phyloP scores from a whole-genome alignment of 2,329 filamentous ascomycete genomes.

The Trichoderma breve region DNA sequence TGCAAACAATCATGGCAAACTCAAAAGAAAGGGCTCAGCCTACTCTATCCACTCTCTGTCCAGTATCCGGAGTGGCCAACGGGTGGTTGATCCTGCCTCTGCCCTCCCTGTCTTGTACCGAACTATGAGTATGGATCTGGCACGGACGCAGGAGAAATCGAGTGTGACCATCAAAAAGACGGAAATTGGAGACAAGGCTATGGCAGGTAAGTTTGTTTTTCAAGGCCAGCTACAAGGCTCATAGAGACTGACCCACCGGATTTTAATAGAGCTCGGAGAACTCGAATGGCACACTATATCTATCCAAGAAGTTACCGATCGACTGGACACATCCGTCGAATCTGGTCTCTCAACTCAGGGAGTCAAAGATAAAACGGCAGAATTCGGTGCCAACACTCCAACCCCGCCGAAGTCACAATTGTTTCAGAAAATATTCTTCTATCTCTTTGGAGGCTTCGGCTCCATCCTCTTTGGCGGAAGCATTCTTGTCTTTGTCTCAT shows the following conservation, averaged over 20 bases:
- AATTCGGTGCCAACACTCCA: background rate
- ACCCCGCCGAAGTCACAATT: background rate
- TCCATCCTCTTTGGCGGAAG: background rate
- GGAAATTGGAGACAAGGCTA: background rate
- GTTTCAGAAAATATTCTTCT: background rate
- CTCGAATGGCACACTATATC: background rate
- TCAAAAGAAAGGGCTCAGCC: background rate
- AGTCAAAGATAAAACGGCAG: background rate
- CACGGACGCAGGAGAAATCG: background rate
- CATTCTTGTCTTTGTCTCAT: background rate
- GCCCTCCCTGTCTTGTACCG: background rate
- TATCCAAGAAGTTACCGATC: background rate
- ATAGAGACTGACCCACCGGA: background rate
- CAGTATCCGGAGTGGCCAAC: background rate
- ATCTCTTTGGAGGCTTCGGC: background rate
- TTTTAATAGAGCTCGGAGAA: background rate
- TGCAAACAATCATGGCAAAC: background rate
- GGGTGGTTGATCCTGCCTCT: background rate
- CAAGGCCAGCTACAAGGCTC: background rate
- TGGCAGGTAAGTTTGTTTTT: background rate
- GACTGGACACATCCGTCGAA: background rate
- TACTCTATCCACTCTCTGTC: background rate
- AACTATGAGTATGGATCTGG: background rate
- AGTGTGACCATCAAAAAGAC: background rate
- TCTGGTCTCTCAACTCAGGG: background rate